Evolutionary conservation across 2,329 filamentous ascomycete species (phyloP), one percentile per base, ranked within the genome.

Genomic region (Neofusicoccum umdonicola): DNA sequence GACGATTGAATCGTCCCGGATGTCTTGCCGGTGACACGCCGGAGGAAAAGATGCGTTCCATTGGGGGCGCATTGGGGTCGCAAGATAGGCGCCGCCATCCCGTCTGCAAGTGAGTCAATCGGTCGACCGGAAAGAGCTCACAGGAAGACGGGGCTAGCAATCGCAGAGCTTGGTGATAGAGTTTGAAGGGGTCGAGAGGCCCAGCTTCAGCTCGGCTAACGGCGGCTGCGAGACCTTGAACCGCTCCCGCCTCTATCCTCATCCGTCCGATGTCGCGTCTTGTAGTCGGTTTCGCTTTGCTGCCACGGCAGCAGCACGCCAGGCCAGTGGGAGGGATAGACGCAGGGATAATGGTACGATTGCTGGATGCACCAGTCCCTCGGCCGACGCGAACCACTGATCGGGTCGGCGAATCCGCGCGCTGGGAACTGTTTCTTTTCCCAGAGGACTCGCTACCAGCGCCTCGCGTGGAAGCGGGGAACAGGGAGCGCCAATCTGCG

Each of bases 391-490:
- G 13, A 44, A 54, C n/a, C 54, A 22, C 12, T 12, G 54, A n/a
- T 15, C n/a, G 37, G 37, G n/a, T 22, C 41, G n/a, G 27, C 54
- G n/a, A 58, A 35, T 37, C 56, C 41, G 41, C 54, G n/a, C 7
- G 6, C 39, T 6, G 17, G 54, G 39, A 17, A n/a, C 19, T 34
- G 37, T 42, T 44, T 17, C 52, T 31, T 41, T 37, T 19, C 42
- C 50, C 34, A 57, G 41, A 31, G 15, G 12, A 37, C 4, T 60
- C 42, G 42, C 15, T 22, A 51, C 22, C 27, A 22, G 47, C 27
- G 27, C 12, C 56, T 60, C 56, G 56, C 42, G 56, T 60, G 56
- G 56, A 60, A 60, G 56, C 56, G 56, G 42, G 54, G 56, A 45
- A 47, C 27, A 60, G 42, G 56, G 42, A 45, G 27, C 56, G 56